These are phyloP conservation scores for Fraxinus anomala DNA, from an alignment of 257 asterid genomes.

Conservation along the genomic window DNA sequence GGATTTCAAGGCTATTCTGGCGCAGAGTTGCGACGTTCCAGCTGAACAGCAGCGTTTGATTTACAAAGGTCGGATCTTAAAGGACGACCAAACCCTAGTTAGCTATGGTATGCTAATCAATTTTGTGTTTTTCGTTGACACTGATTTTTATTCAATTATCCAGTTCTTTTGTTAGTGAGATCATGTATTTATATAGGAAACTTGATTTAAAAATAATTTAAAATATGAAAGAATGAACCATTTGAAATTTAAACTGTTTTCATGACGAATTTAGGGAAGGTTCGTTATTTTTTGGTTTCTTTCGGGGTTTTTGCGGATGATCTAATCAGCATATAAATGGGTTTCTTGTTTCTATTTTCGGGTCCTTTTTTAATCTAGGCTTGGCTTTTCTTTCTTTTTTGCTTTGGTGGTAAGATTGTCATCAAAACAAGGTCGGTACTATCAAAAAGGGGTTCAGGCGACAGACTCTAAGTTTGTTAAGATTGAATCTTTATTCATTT, in stretches of 20 bases:
- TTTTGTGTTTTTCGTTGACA: background rate
- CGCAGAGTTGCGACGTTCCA: slow-evolving; percentile 55
- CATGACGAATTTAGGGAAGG: background rate
- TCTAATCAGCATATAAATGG: background rate
- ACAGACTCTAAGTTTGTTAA: background rate
- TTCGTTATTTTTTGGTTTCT: background rate
- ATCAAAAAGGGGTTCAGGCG: background rate
- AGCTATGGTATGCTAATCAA: slow-evolving; percentile 49
- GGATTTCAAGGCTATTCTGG: slow-evolving; percentile 54
- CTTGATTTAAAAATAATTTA: background rate
- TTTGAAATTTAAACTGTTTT: background rate
- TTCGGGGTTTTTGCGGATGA: background rate
- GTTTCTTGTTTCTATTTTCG: slow-evolving; percentile 1
- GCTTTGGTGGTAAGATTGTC: background rate
- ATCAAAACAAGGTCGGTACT: background rate
- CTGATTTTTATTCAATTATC: background rate
- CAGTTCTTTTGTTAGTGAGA: background rate
- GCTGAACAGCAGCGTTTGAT: slow-evolving; percentile 63
- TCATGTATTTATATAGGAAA: background rate
- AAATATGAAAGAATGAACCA: background rate
- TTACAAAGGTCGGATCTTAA: slow-evolving; percentile 64
- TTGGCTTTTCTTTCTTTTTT: background rate
- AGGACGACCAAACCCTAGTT: slow-evolving; percentile 57
- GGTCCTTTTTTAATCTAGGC: background rate
- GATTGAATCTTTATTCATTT: background rate